These are phyloP conservation scores for Grosmannia huntii DNA, from an alignment of 2,329 filamentous ascomycete genomes.

Conservation along the genomic window DNA sequence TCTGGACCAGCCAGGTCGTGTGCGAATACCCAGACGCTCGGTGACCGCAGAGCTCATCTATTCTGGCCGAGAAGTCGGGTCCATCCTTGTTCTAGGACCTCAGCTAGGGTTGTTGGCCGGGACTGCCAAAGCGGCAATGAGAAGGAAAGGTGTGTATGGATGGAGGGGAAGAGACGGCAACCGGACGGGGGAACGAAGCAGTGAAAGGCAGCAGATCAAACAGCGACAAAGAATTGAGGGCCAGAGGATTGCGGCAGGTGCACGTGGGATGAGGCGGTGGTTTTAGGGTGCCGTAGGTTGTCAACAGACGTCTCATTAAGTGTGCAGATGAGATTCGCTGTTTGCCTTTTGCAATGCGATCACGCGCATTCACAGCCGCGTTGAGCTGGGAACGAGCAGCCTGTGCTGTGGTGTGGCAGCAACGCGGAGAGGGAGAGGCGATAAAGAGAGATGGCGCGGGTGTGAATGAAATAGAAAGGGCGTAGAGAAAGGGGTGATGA, in stretches of 20 bases:
- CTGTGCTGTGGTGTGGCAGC: not conserved
- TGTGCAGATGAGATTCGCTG: not conserved
- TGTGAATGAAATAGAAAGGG: not conserved
- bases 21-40: not conserved
- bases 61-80: not conserved
- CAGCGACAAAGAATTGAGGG: not conserved
- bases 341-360: not conserved
- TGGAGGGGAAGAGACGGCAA: not conserved
- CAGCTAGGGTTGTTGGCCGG: not conserved
- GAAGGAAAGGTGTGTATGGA: not conserved
- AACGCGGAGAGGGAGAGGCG: not conserved
- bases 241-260: not conserved
- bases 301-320: not conserved
- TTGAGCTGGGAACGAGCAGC: not conserved
- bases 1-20: not conserved
- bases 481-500: not conserved
- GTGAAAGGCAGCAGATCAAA: not conserved
- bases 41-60: not conserved
- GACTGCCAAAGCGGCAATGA: not conserved
- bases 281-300: not conserved
- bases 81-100: not conserved
- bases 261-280: not conserved
- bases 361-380: constrained; percentile 1
- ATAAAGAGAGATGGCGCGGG: not conserved
- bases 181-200: not conserved